Evolutionary conservation across 2,329 filamentous ascomycete genomes (phyloP), one percentile per base, ranked within the genome.

Genomic region (Aspergillus viridinutans): DNA sequence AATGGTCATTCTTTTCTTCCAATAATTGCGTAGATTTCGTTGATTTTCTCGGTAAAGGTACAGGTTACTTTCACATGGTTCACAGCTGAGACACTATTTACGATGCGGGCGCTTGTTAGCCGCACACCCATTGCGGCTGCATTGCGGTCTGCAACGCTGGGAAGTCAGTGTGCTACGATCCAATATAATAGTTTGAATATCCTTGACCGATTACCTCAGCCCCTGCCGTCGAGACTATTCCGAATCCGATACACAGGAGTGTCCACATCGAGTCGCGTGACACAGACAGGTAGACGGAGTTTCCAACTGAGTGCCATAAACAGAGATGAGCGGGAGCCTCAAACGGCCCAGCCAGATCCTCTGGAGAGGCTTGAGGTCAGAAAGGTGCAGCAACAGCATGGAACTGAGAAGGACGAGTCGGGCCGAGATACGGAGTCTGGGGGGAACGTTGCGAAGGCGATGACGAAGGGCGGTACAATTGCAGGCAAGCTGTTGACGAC

Each of bases 401-500:
- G 26, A 20, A 10, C 42, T 47, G 49, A 61, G 69, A 35, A 65
- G 68, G 49, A 67, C 67, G 52, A 64, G 67, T 2, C 61, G 17
- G 32, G 52, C 14, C 51, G 72, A 73, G 53, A 69, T 67, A 48
- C 64, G 70, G 40, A 69, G 69, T 71, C 78, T 3, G 67, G 77
- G 26, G 55, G 64, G 23, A 72, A 79, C 35, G 77, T 75, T 59
- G 80, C 83, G 70, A 74, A 82, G 59, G 80, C 80, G 12, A 88
- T 88, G 85, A 85, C 83, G 2, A 88, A 87, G 71, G 86, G 85
- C 84, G 69, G 50, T 67, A 43, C n/a, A 8, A 43, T 43, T 56
- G 42, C 43, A 87, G 89, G 90, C 21, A 91, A 91, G 69, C 82
- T 95, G 2, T 76, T 93, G 28, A 92, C 90, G 0, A 95, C 90